Evolutionary conservation across 371 early-diverging fungal species (phyloP).

Genomic region (Syncephalastrum monosporum): DNA sequence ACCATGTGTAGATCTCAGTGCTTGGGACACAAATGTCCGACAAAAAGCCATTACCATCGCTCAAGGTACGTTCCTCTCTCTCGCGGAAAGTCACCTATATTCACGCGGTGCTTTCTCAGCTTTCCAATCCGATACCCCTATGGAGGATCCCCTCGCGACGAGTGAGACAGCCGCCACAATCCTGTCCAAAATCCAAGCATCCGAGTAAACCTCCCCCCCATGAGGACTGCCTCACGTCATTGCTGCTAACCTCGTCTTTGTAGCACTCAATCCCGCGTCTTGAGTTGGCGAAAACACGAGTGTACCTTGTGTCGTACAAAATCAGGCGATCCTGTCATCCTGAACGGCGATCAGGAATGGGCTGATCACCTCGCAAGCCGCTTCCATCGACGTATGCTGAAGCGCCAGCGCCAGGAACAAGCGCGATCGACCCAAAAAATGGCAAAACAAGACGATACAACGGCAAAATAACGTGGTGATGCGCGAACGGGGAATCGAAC

Average conservation of each 20-base stretch:
- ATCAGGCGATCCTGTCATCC: slow-evolving; percentile 44
- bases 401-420: slow-evolving; percentile 15
- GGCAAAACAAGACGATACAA: too few relatives aligned
- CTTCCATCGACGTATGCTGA: slow-evolving; percentile 54
- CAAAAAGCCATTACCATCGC: slow-evolving; percentile 53
- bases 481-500: slow-evolving; percentile 48
- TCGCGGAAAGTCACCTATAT: slow-evolving; percentile 4
- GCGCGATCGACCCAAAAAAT: too few relatives aligned
- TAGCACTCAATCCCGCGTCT: slow-evolving; percentile 47
- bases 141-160: slow-evolving; percentile 43
- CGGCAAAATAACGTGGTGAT: neutral
- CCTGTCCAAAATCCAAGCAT: slow-evolving; percentile 24
- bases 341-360: slow-evolving; percentile 74
- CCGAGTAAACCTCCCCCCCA: slow-evolving; percentile 27
- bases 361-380: slow-evolving; percentile 63
- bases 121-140: slow-evolving; percentile 23
- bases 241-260: neutral
- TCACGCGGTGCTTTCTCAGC: slow-evolving; percentile 6
- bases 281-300: slow-evolving; percentile 61
- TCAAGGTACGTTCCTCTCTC: slow-evolving; percentile 30
- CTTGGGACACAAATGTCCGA: slow-evolving; percentile 57
- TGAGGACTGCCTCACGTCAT: neutral
- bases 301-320: slow-evolving; percentile 60
- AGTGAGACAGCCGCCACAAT: slow-evolving; percentile 37
- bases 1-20: slow-evolving; percentile 38